Evolutionary conservation across 371 early-diverging fungal genomes (phyloP), one percentile per base, ranked within the genome.

Genomic region (Coemansia sp.): DNA sequence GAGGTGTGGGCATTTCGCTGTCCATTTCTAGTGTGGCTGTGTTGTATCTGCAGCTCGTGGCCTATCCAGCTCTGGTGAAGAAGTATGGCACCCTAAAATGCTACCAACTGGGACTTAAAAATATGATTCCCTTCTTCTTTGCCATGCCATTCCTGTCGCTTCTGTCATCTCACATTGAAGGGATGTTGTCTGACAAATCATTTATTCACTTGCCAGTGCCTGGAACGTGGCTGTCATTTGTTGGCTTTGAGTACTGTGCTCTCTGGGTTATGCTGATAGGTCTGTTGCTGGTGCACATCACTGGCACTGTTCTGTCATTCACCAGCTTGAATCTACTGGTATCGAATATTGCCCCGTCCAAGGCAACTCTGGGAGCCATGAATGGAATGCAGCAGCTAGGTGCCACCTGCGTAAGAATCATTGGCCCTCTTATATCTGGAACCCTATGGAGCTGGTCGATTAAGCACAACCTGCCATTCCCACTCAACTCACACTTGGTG

Each of bases 1-100:
- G 74, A 1, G 77, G 84, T 30, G 83, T 88, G 36, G 88, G 87
- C 14, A 49, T 77, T 5, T 77, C 82, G 1, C 72, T 89, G 43
- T 68, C 82, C 6, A 63, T 83, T 41, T 71, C 81, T 30, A 88
- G 88, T 5, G 35, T 80, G 2, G 38, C 84, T 0, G 82, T 84
- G 0, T 43, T 91, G 1, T 53, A 81, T 36, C 57, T 81, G 20
- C 90, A 90, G 63, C 74, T 83, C 59, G 67, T 76, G 49, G 63
- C 72, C 50, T 90, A 77, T 77, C 90, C 90, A 2, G 50, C 57
- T 0, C 57, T 83, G 45, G 74, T 78, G 43, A 50, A 60, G 43
- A 72, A 71, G 36, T 72, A 78, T 61, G 85, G 85, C n/a, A 65
- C 80, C 0, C 42, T 84, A 0, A 43, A 63, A 4, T 69, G 86